phyloP scores from a whole-genome alignment of 306 rosid species.

The Prinsepia uniflora region DNA sequence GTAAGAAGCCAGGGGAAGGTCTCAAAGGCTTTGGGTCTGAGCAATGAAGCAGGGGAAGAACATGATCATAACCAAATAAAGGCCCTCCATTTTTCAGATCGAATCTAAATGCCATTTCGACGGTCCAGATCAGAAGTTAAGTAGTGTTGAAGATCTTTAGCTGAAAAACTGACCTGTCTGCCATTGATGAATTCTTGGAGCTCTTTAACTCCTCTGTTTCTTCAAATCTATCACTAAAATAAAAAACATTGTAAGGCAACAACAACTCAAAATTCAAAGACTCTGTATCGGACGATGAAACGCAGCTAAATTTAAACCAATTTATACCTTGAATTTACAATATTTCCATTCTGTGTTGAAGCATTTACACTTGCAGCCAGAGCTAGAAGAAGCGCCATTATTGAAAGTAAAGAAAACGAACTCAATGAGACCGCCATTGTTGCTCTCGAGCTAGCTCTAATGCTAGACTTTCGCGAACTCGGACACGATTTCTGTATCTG shows the following conservation, averaged over 20 bases:
- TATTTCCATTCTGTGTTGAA: constrained; percentile 10
- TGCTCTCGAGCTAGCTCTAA: constrained; percentile 3
- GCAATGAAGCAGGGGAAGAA: neutral
- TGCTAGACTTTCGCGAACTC: neutral
- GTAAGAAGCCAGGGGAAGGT: neutral
- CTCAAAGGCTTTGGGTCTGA: neutral
- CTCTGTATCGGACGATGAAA: neutral
- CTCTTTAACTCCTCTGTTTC: constrained; percentile 41
- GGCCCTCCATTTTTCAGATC: constrained; percentile 10
- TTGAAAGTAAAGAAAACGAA: constrained; percentile 20
- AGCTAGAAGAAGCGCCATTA: constrained; percentile 28
- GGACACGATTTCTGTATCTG: neutral
- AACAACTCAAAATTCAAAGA: neutral
- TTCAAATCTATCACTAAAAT: constrained; percentile 29
- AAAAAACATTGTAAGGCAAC: neutral
- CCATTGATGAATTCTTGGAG: constrained; percentile 62
- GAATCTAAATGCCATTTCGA: constrained; percentile 18
- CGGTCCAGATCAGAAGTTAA: constrained; percentile 6
- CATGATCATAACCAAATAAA: constrained; percentile 2
- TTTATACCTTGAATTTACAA: constrained; percentile 46
- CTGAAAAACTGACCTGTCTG: constrained; percentile 52
- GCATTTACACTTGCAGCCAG: constrained; percentile 34
- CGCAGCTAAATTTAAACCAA: neutral
- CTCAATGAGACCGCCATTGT: constrained; percentile 49
- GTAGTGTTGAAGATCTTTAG: neutral